Evolutionary conservation across 2,329 filamentous ascomycete genomes (phyloP), one percentile per base, ranked within the genome.

Genomic region (Verticillium isaacii): DNA sequence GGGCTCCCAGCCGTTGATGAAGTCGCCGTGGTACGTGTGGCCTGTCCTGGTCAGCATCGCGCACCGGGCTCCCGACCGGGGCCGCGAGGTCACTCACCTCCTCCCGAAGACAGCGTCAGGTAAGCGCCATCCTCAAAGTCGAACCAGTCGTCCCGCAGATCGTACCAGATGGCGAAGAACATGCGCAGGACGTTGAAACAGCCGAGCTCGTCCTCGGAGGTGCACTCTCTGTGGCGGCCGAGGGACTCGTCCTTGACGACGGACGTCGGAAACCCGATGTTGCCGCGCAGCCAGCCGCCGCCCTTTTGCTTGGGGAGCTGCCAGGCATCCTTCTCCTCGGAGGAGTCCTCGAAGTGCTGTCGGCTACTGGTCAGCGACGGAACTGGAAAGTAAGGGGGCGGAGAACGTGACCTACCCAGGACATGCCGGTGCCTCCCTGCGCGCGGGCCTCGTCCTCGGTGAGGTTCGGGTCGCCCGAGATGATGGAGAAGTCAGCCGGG

Each of bases 131-230:
- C 39, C 37, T 58, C 57, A 23, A 58, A 58, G 19, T 58, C 57
- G 36, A 58, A 58, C 23, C 25, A 58, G 23, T 58, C 57, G 37
- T 58, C 37, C 3, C 57, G 57, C 19, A 58, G 57, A 34, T 58
- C 57, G 25, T 58, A 58, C 57, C 57, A 58, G 37, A 58, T 58
- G 37, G 57, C 57, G 37, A 58, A 58, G 37, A 58, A 58, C 37
- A 58, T 58, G 57, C 57, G 57, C 14, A 50, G 39, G 1, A 58
- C 57, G 25, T 32, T 50, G 57, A 58, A 58, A 39, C 57, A 58
- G 37, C 57, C 57, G 36, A 39, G 12, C 39, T 58, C 57, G 25
- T 50, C 37, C 17, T 58, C 32, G 7, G 39, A 12, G 14, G 25
- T 29, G 57, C 57, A 58, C 37, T 25, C 57, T 4, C 57, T 37